Evolutionary conservation across 768 basidiomycete genomes (phyloP), one percentile per base, ranked within the genome.

Genomic region (Rhodotorula diobovata): DNA sequence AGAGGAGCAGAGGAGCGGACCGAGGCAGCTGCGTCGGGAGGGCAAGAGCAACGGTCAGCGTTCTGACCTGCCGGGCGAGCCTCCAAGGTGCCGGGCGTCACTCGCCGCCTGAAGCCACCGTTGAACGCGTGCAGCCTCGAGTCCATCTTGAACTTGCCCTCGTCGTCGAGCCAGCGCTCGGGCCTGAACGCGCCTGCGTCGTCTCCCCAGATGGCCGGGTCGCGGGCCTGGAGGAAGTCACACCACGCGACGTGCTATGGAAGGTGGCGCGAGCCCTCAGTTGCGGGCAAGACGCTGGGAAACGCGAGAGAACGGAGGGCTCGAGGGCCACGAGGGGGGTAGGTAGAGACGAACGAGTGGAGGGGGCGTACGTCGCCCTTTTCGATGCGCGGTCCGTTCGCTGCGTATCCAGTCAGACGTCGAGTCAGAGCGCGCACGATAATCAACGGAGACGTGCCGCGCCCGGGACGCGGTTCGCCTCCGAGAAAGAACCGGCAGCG

Each of bases 71-170:
- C 2, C 14, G 14, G 25, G 28, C 28, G 50, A 51, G 10, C 23
- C 8, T 6, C 3, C 12, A 14, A n/a, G 32, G 25, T 3, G 8
- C 10, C 5, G 25, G 6, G 32, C 10, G 53, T 30, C 2, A 54
- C 46, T 18, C 60, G 66, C 30, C 66, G 39, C 25, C 72, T 64
- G 45, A 46, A 56, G 0, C 72, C 72, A 1, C 65, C 68, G 35
- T 74, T 74, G 68, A 74, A 74, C 28, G n/a, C 51, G 50, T 74
- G 72, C 18, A 57, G 51, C 37, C 63, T 67, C 45, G n/a, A 70
- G 41, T 70, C 65, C 61, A 67, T 70, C 51, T 41, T 57, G 34
- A 74, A 23, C 35, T 63, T 18, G 25, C 72, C 68, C 0, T 51
- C 32, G 18, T 63, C 58, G 34, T 67, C 68, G 53, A 74, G 63